Percentiles rank a stretch among this genome's conserved stretches.
These are phyloP conservation scores for Tuber brumale DNA, from an alignment of 495 filamentous ascomycete species.

Conservation along the genomic window DNA sequence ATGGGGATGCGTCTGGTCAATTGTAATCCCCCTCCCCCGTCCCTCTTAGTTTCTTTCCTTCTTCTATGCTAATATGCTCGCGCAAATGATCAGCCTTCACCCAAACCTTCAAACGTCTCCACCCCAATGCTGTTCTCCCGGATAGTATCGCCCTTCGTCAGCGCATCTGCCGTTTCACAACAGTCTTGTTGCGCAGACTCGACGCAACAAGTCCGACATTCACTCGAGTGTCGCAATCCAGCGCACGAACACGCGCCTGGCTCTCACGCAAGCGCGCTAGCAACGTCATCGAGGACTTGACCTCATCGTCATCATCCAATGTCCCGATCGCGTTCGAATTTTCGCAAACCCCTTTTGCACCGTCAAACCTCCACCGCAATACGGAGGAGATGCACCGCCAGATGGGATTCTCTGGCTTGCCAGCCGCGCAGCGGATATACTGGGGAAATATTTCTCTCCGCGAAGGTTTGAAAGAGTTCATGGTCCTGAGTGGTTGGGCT, in stretches of 20 bases:
- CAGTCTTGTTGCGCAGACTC: constrained; percentile 32
- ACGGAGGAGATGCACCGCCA: constrained; percentile 28
- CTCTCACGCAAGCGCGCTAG: constrained; percentile 28
- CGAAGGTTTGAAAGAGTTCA: constrained; percentile 37
- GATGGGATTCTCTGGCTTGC: constrained; percentile 29
- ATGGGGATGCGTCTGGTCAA: constrained; percentile 37
- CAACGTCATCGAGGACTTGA: constrained; percentile 11
- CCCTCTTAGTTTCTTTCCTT: neutral
- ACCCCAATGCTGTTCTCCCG: constrained; percentile 29
- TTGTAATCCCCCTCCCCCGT: constrained; percentile 20
- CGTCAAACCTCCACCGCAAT: constrained; percentile 19
- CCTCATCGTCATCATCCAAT: constrained; percentile 4
- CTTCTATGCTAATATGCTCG: neutral
- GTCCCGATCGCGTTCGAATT: constrained; percentile 10
- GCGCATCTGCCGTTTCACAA: constrained; percentile 36
- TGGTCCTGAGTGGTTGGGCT: constrained; percentile 30
- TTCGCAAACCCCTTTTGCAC: constrained; percentile 21
- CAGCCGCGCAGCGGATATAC: constrained; percentile 15
- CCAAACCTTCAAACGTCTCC: constrained; percentile 31
- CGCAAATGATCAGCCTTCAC: constrained; percentile 27
- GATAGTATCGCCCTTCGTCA: constrained; percentile 31
- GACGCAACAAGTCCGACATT: constrained; percentile 34
- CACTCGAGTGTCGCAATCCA: constrained; percentile 1
- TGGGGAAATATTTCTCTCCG: constrained; percentile 32
- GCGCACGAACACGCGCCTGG: constrained; percentile 31